phyloP scores from a whole-genome alignment of 2,329 filamentous ascomycete genomes.

The Fusarium sambucinum region DNA sequence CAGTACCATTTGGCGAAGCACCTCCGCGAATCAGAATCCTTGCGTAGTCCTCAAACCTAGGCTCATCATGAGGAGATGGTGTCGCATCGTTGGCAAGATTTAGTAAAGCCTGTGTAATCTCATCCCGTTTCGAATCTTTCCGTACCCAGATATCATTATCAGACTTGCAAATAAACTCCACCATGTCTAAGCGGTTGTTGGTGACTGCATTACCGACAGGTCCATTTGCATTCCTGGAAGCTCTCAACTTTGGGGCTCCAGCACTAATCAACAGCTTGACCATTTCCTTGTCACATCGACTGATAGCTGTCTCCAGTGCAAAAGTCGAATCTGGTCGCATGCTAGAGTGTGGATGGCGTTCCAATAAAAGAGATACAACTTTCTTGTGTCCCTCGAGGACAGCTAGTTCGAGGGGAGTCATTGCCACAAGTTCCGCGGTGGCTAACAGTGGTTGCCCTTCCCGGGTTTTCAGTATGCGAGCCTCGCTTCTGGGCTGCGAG shows the following conservation, averaged over 20 bases:
- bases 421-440: not conserved
- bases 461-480: not conserved
- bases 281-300: constrained; percentile 1
- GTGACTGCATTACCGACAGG: constrained; percentile 10
- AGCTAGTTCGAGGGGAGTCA: constrained; percentile 18
- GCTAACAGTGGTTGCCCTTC: not conserved
- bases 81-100: not conserved
- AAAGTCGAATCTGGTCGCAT: not conserved
- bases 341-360: not conserved
- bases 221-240: not conserved
- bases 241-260: not conserved
- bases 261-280: not conserved
- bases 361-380: not conserved
- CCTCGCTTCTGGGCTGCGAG: not conserved
- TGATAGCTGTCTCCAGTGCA: constrained; percentile 5
- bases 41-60: not conserved
- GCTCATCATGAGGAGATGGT: not conserved
- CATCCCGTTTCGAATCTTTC: not conserved
- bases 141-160: not conserved
- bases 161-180: constrained; percentile 12
- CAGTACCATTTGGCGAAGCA: not conserved
- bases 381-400: not conserved
- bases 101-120: constrained; percentile 7
- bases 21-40: not conserved
- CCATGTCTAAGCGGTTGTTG: constrained; percentile 4